Conservation (phyloP, 352 stramenopile genomes). For the Phytopythium ostracodes region DNA sequence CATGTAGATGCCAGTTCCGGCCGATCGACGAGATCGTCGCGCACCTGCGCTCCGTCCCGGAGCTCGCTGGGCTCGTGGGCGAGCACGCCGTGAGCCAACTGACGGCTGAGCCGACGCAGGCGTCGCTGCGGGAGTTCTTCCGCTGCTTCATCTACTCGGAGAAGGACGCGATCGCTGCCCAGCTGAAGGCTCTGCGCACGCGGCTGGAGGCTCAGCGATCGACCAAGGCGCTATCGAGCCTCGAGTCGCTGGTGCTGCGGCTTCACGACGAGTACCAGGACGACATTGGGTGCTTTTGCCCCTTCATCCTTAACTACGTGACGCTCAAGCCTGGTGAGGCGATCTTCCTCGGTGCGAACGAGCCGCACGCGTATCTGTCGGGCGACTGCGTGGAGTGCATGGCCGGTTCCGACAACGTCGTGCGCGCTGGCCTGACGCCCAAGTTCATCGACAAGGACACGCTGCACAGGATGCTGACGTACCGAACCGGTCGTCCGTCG, state of each 20-base stretch:
- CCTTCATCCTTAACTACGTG: conserved; percentile 98
- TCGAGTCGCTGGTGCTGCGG: conserved; percentile 87
- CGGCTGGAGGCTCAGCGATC: conserved; percentile 49
- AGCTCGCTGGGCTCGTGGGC: conserved; percentile 81
- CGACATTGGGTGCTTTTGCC: conserved; percentile 98
- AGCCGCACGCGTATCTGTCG: conserved; percentile 99
- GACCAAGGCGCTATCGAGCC: conserved; percentile 19
- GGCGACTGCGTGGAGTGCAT: conserved; percentile 98
- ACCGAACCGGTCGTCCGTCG: conserved; percentile 47
- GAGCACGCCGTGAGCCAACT: conserved; percentile 34
- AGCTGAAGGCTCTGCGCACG: conserved; percentile 76
- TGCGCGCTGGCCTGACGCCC: conserved; percentile 97
- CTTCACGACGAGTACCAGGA: conserved; percentile 93
- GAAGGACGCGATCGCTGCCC: conserved; percentile 45
- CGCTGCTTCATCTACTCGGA: conserved; percentile 78
- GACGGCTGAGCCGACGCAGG: conserved; percentile 27
- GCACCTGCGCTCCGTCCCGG: conserved; percentile 83
- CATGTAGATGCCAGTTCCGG: conserved; percentile 87
- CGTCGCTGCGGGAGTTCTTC: conserved; percentile 67
- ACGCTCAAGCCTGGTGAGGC: conserved; percentile 93
- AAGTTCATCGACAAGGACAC: conserved; percentile 99
- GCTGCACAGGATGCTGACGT: conserved; percentile 97
- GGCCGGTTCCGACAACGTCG: conserved; percentile 99
- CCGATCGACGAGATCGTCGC: conserved; percentile 90
- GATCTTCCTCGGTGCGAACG: conserved; percentile 98